A percentile compares a stretch with the other conserved stretches of the same genome.
Conservation (phyloP, 1,284 basidiomycete species). For the Cutaneotrichosporon dermatis region DNA sequence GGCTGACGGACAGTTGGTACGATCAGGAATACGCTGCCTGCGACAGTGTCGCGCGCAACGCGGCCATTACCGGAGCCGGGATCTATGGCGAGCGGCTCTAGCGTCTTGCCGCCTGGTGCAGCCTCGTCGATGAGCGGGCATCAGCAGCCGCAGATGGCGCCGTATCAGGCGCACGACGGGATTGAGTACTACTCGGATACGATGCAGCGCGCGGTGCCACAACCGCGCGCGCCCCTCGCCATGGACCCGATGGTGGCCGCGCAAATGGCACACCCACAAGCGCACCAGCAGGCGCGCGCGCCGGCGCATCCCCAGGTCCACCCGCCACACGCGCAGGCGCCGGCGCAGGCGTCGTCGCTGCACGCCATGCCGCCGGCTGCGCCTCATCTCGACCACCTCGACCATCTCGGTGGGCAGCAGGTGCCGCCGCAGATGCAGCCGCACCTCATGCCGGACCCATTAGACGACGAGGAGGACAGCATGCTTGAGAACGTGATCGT, state of each 20-base stretch:
- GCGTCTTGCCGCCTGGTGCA: background rate
- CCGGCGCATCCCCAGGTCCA: background rate
- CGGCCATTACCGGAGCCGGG: constrained; percentile 15
- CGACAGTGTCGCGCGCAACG: constrained; percentile 28
- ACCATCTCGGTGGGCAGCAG: constrained; percentile 14
- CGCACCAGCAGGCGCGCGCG: background rate
- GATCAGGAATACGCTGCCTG: constrained; percentile 37
- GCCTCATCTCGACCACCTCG: background rate
- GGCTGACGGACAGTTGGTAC: constrained; percentile 41
- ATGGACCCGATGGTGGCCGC: background rate
- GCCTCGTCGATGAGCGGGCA: too few relatives aligned
- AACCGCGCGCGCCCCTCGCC: constrained; percentile 1
- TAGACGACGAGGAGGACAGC: constrained; percentile 65
- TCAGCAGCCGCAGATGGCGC: background rate
- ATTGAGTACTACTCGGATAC: constrained; percentile 19
- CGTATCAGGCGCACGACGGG: background rate
- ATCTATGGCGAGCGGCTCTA: background rate
- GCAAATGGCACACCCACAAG: background rate
- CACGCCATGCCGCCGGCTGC: background rate
- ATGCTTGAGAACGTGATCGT: constrained; percentile 93
- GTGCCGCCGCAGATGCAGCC: constrained; percentile 7
- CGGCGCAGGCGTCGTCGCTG: background rate
- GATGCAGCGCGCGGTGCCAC: constrained; percentile 22
- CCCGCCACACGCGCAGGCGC: too few relatives aligned
- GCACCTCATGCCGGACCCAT: constrained; percentile 1